Base-by-base conservation (phyloP, 2,329 filamentous ascomycete genomes). In the Diaporthe citri region DNA sequence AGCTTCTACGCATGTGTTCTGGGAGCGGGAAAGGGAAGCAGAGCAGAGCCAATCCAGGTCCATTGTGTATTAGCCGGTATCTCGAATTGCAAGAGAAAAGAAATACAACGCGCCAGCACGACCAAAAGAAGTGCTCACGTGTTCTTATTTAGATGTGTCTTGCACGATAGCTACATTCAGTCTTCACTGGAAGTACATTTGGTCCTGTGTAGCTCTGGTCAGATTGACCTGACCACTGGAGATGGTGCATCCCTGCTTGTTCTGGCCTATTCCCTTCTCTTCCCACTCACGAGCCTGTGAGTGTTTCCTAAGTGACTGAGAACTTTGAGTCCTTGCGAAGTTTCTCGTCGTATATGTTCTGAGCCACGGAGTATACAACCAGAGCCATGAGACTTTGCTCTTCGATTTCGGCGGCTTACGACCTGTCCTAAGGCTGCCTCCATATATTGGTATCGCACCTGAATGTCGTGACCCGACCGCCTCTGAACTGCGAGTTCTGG, bases 1-100 rank as follows among this genome's bases (percentile, higher is more conserved):
- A 39, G 31, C 52, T 76, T 76, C 28, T 73, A 70, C 7, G 31
- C 72, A 67, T 64, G 56, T 71, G 72, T 34, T 69, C 69, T 55
- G 12, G 48, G 48, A 69, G 51, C 46, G 36, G 10, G 41, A 46
- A 48, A 41, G 43, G 22, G 72, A 28, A 10, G 36, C 39, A 52
- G 51, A 52, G 10, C 12, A 52, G 10, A 9, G 2, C 13, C 3
- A 28, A 52, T 13, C 9, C 9, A 52, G n/a, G 5, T 20, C 12
- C 25, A 52, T 28, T 52, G 22, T 13, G n/a, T n/a, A n/a, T n/a
- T n/a, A n/a, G n/a, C n/a, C n/a, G n/a, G n/a, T n/a, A n/a, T n/a
- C 20, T 52, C 22, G n/a, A 52, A 52, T 25, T 52, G 22, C 51
- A 4, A 52, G 36, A 9, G 12, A 36, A 36, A 36, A 36, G 9